Evolutionary conservation across 1,139 yeast species (phyloP).

Genomic region (Hemisphaericaspora subhashii): DNA sequence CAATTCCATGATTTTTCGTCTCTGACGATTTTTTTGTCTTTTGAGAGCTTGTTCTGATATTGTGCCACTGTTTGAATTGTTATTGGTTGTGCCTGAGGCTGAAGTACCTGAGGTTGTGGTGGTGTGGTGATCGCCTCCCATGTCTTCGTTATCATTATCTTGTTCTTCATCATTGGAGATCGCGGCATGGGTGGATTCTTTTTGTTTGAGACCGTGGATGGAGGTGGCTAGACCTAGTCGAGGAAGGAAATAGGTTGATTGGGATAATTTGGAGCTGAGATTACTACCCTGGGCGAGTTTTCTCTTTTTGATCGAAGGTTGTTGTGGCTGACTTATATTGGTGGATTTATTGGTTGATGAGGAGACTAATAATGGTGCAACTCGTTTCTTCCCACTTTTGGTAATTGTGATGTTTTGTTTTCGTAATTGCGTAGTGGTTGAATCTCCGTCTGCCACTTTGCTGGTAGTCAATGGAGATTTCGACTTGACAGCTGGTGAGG

Average conservation of each 20-base stretch:
- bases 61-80: constrained; percentile 15
- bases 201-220: constrained; percentile 43
- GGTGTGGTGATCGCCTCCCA: constrained; percentile 22
- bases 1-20: constrained; percentile 32
- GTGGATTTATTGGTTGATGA: constrained; percentile 35
- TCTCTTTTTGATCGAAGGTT: constrained; percentile 7
- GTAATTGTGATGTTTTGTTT: constrained; percentile 49
- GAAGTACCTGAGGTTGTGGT: constrained; percentile 23
- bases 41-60: constrained; percentile 36
- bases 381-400: constrained; percentile 82
- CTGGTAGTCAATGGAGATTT: constrained; percentile 4
- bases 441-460: not conserved
- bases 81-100: no score
- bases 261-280: constrained; percentile 45
- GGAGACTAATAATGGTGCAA: constrained; percentile 79
- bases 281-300: constrained; percentile 15
- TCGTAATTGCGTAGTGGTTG: constrained; percentile 13
- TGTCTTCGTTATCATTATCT: constrained; percentile 47
- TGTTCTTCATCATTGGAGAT: constrained; percentile 25
- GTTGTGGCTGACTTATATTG: constrained; percentile 5
- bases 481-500: not conserved
- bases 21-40: constrained; percentile 34
- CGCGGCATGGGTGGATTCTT: constrained; percentile 10
- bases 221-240: constrained; percentile 49
- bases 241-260: constrained; percentile 43